Percentiles rank a stretch among this genome's conserved stretches.
Conservation (phyloP, 1,284 basidiomycete genomes). For the Tilletia caries region DNA sequence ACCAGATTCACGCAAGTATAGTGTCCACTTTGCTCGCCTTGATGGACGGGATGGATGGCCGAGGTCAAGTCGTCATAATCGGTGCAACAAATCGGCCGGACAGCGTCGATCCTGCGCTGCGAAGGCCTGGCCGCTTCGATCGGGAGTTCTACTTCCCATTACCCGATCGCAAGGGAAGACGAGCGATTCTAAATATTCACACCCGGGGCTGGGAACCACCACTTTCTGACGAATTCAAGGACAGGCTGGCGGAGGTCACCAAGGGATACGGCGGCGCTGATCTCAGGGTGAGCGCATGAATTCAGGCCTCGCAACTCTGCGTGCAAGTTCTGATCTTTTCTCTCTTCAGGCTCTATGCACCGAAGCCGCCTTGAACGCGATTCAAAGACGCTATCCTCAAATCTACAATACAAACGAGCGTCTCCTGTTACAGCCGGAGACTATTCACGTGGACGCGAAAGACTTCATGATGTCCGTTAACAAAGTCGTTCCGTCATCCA, state of each 20-base stretch:
- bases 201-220: conserved; percentile 87
- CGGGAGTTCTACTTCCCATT: conserved; percentile 97
- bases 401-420: conserved; percentile 91
- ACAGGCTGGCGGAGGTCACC: conserved; percentile 78
- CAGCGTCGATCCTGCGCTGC: conserved; percentile 89
- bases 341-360: conserved; percentile 58
- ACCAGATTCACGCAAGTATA: conserved; percentile 97
- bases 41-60: conserved; percentile 99
- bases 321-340: conserved; percentile 9
- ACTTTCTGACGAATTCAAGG: conserved; percentile 64
- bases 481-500: conserved; percentile 82
- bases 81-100: conserved; percentile 97
- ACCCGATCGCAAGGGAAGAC: conserved; percentile 76
- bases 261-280: conserved; percentile 99
- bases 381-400: conserved; percentile 93
- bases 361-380: conserved; percentile 92
- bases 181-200: conserved; percentile 87
- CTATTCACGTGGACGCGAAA: conserved; percentile 77
- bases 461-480: conserved; percentile 98
- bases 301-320: too few species aligned
- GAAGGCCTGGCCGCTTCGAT: conserved; percentile 93
- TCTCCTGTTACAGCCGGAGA: conserved; percentile 77
- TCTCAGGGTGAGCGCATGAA: conserved; percentile 68
- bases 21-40: conserved; percentile 92
- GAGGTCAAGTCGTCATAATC: conserved; percentile 91